Percentiles rank a stretch among this genome's conserved stretches.
Conservation (phyloP, 768 basidiomycete genomes). For the Lentinula sp. region DNA sequence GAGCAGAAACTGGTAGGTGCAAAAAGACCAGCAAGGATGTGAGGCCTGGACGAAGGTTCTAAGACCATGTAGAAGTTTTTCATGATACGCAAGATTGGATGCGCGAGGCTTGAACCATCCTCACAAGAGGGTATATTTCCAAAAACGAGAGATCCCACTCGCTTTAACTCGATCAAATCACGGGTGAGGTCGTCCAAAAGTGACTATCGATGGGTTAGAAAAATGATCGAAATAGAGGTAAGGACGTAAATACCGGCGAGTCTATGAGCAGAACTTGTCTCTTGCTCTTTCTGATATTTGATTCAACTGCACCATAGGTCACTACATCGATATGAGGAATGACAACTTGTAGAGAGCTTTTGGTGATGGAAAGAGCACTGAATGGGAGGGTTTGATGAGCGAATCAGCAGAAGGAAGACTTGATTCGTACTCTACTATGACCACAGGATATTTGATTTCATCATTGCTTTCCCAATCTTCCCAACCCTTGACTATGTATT, state of each 20-base stretch:
- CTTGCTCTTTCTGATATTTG: neutral
- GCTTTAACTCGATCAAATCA: neutral
- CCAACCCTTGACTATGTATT: slow-evolving; percentile 22
- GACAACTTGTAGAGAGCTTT: neutral
- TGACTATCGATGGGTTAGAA: neutral
- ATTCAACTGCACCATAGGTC: neutral
- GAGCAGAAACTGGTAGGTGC: slow-evolving; percentile 25
- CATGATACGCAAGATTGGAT: neutral
- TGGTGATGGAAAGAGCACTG: neutral
- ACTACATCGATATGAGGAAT: neutral
- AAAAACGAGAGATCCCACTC: neutral
- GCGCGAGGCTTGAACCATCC: neutral
- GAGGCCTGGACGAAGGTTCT: neutral
- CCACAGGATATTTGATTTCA: neutral
- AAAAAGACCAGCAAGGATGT: slow-evolving; percentile 25
- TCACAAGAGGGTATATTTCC: neutral
- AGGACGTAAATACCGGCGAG: neutral
- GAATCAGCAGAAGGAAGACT: neutral
- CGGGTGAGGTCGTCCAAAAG: neutral
- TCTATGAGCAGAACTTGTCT: neutral
- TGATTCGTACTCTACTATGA: neutral
- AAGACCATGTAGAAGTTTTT: neutral
- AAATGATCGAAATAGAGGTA: neutral
- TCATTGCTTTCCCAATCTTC: slow-evolving; percentile 6
- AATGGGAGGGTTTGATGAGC: neutral